phyloP scores from a whole-genome alignment of 345 rosid genomes.

The Lepidium africanum region DNA sequence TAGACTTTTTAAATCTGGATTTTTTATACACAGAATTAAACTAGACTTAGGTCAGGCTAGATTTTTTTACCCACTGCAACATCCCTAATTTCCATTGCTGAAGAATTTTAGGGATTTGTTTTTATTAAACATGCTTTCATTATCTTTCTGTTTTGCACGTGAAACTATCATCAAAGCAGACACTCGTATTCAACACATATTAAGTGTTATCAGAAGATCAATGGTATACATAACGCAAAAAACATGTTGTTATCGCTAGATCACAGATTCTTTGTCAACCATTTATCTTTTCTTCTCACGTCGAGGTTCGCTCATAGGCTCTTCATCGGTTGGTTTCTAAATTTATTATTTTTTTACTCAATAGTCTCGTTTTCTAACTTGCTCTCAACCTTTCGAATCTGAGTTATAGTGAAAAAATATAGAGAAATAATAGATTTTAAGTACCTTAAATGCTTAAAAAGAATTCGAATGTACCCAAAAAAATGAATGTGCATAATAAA shows the following conservation, averaged over 20 bases:
- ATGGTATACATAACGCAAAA: not conserved
- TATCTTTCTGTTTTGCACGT: not conserved
- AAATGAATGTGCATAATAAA: no score
- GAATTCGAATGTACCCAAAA: no score
- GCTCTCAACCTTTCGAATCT: not conserved
- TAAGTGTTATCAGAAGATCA: not conserved
- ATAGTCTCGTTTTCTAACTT: constrained; percentile 5
- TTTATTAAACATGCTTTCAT: not conserved
- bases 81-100: not conserved
- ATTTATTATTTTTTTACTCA: not conserved
- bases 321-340: not conserved
- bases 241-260: not conserved
- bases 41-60: no score
- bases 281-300: not conserved
- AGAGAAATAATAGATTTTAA: not conserved
- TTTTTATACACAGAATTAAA: no score
- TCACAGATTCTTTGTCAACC: not conserved
- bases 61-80: no score
- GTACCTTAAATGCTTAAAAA: not conserved
- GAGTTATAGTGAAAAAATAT: not conserved
- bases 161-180: not conserved
- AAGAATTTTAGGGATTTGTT: not conserved
- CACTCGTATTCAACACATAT: not conserved
- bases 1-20: no score
- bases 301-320: not conserved